Percentiles rank a stretch among this genome's conserved stretches.
Evolutionary conservation across 306 rosid genomes (phyloP).

Genomic region (Trifolium pratense): DNA sequence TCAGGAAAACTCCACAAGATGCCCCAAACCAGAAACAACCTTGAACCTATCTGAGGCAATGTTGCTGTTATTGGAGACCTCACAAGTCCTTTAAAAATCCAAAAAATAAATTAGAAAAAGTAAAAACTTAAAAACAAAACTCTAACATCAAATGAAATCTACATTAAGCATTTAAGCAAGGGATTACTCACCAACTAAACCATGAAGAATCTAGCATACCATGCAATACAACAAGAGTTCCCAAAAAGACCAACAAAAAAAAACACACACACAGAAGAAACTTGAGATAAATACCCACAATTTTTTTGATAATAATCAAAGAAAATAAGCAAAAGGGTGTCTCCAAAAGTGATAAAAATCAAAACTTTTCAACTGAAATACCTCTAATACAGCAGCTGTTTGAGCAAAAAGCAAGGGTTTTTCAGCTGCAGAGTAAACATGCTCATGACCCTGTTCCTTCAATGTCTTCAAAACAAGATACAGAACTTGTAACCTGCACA

Average conservation of each 20-base stretch:
- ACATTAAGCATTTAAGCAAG: slow-evolving; percentile 4
- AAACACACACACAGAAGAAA: neutral
- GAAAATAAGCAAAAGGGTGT: slow-evolving; percentile 42
- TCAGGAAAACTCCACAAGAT: slow-evolving; percentile 75
- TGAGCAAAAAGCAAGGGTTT: slow-evolving; percentile 74
- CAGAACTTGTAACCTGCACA: slow-evolving; percentile 74
- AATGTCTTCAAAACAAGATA: slow-evolving; percentile 60
- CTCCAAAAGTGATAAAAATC: slow-evolving; percentile 24
- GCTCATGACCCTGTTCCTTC: slow-evolving; percentile 64
- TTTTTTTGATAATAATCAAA: neutral
- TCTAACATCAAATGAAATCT: slow-evolving; percentile 7
- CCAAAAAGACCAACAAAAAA: neutral
- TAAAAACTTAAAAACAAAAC: slow-evolving; percentile 26
- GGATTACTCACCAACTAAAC: slow-evolving; percentile 76
- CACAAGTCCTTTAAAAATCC: slow-evolving; percentile 64
- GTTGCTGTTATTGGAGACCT: slow-evolving; percentile 88
- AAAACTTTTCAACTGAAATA: slow-evolving; percentile 17
- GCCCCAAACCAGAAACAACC: slow-evolving; percentile 81
- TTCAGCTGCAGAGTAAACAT: slow-evolving; percentile 77
- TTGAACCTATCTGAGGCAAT: slow-evolving; percentile 79
- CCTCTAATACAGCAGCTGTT: slow-evolving; percentile 85
- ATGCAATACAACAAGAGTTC: slow-evolving; percentile 34
- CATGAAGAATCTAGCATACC: slow-evolving; percentile 76
- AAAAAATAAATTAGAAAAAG: neutral
- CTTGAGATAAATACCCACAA: slow-evolving; percentile 27